A percentile compares a stretch with the other conserved stretches of the same genome.
These are phyloP conservation scores for Solanum hybrid DNA, from an alignment of 305 asterid species.

Conservation along the genomic window DNA sequence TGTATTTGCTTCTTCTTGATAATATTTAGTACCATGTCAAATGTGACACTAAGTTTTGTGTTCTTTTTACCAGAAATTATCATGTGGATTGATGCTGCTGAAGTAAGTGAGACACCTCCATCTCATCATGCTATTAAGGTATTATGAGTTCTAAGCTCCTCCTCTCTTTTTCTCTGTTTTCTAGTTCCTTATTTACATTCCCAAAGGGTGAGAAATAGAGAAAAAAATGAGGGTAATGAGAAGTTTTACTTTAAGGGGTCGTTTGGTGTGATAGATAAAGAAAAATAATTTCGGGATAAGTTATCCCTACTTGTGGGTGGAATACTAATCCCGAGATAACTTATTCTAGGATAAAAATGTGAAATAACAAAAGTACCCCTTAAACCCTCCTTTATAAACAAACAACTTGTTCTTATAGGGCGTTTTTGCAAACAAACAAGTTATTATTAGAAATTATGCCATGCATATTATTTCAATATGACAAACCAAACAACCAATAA, in stretches of 20 bases:
- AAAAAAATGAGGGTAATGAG: neutral
- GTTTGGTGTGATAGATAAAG: neutral
- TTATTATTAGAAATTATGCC: neutral
- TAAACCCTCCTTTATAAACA: neutral
- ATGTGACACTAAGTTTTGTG: neutral
- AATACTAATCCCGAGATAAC: neutral
- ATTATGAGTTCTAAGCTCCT: neutral
- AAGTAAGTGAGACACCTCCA: neutral
- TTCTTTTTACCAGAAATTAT: neutral
- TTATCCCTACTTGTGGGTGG: neutral
- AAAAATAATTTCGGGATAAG: too few species aligned
- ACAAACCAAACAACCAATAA: neutral
- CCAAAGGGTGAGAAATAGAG: neutral
- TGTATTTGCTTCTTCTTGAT: neutral
- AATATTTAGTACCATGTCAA: neutral
- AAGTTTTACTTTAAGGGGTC: neutral
- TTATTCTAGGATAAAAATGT: too few species aligned
- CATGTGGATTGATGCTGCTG: constrained; percentile 2
- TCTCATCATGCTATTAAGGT: constrained; percentile 6
- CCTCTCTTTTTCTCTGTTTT: neutral
- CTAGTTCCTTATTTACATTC: neutral
- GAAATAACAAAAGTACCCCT: neutral
- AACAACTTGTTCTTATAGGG: neutral
- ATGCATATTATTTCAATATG: neutral
- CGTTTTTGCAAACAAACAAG: neutral